Evolutionary conservation across 2,329 filamentous ascomycete species (phyloP).

Genomic region (Penicillium sp.): DNA sequence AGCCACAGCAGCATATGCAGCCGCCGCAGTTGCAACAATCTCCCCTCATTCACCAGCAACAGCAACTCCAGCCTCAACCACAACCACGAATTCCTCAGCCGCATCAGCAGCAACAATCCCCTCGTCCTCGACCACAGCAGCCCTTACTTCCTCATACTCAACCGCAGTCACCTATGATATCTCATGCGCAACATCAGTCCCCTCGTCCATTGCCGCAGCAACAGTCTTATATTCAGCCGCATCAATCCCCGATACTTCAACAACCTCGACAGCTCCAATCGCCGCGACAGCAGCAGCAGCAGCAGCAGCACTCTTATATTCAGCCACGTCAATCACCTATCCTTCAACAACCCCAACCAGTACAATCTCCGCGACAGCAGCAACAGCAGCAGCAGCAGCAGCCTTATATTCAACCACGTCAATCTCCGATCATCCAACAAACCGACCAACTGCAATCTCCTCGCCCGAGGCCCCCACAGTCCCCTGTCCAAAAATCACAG

Average conservation of each 20-base stretch:
- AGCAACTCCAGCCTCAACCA: conserved; percentile 34
- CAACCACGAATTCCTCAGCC: conserved; percentile 23
- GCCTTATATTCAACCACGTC: not conserved
- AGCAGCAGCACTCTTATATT: not conserved
- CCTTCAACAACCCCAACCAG: not conserved
- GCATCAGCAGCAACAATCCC: conserved; percentile 17
- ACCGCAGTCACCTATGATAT: conserved; percentile 19
- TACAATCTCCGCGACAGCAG: not conserved
- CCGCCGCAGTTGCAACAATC: conserved; percentile 17
- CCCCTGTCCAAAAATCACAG: conserved; percentile 14
- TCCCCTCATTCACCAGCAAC: conserved; percentile 27
- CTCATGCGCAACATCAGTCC: conserved; percentile 21
- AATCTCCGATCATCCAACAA: not conserved
- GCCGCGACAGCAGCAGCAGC: conserved; percentile 13
- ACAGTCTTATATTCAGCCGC: not conserved
- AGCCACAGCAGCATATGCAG: conserved; percentile 14
- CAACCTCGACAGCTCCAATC: conserved; percentile 8
- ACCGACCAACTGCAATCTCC: conserved; percentile 7
- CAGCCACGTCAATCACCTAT: not conserved
- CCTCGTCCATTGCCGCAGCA: conserved; percentile 20
- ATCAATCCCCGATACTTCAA: not conserved
- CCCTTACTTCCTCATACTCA: conserved; percentile 23
- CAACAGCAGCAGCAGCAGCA: conserved; percentile 11
- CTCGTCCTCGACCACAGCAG: conserved; percentile 19
- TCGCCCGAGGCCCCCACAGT: conserved; percentile 19